Evolutionary conservation across 371 early-diverging fungal genomes (phyloP).

Genomic region (Lichtheimia corymbifera): DNA sequence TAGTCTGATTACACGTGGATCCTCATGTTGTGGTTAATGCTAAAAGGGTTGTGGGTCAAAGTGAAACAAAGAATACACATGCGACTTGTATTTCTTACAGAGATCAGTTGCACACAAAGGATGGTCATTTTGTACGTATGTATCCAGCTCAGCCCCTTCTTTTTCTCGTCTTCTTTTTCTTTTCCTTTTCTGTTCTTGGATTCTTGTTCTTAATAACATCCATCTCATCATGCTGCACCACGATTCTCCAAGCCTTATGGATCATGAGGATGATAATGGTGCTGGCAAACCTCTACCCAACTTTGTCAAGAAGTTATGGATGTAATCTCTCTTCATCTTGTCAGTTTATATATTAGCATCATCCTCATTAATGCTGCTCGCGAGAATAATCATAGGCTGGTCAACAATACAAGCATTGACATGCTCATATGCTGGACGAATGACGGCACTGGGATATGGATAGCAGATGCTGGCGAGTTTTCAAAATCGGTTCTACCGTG

Average conservation of each 20-base stretch:
- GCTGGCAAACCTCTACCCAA: slow-evolving; percentile 47
- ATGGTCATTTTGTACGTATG: no score
- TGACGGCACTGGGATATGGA: slow-evolving; percentile 70
- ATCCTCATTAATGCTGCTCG: background rate
- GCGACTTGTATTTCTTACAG: no score
- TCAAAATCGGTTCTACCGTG: slow-evolving; percentile 81
- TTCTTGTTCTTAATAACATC: slow-evolving; percentile 1
- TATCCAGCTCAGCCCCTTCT: background rate
- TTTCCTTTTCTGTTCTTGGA: slow-evolving; percentile 3
- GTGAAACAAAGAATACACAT: no score
- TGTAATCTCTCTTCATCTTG: slow-evolving; percentile 29
- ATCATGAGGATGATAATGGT: background rate
- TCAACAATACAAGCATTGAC: slow-evolving; percentile 65
- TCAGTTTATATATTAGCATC: background rate
- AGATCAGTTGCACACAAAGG: no score
- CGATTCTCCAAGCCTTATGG: background rate
- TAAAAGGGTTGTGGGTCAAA: no score
- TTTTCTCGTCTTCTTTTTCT: slow-evolving; percentile 6
- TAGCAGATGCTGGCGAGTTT: slow-evolving; percentile 73
- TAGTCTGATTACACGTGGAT: no score
- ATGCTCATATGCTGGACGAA: slow-evolving; percentile 75
- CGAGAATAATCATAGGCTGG: slow-evolving; percentile 51
- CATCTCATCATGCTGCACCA: slow-evolving; percentile 2
- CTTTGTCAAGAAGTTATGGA: slow-evolving; percentile 70
- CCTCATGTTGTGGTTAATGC: no score